Evolutionary conservation across 2,329 filamentous ascomycete genomes (phyloP).

Genomic region (Coniella vitis): DNA sequence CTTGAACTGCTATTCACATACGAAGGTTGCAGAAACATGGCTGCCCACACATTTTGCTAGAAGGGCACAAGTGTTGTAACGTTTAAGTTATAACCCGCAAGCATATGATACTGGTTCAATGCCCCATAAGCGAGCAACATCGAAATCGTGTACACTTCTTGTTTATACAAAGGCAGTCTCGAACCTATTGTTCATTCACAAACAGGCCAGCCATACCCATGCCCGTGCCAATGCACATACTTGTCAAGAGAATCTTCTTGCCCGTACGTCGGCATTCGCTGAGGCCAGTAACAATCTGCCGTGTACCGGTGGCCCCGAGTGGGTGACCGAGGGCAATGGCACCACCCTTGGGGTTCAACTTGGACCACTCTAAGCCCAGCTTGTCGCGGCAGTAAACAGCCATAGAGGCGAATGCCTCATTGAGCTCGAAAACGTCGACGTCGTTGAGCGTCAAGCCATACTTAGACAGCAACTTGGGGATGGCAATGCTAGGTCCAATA

Average conservation of each 20-base stretch:
- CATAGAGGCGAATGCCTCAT: slow-evolving; percentile 98
- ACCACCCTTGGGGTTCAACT: slow-evolving; percentile 76
- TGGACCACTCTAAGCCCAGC: slow-evolving; percentile 62
- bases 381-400: slow-evolving; percentile 83
- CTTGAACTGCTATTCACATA: too few relatives aligned
- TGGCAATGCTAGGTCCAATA: slow-evolving; percentile 70
- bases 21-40: too few relatives aligned
- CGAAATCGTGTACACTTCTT: too few relatives aligned
- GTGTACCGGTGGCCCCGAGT: slow-evolving; percentile 67
- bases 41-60: too few relatives aligned
- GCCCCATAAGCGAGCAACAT: too few relatives aligned
- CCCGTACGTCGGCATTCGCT: slow-evolving; percentile 77
- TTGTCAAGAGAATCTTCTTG: slow-evolving; percentile 87
- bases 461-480: slow-evolving; percentile 77
- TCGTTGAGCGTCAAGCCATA: slow-evolving; percentile 73
- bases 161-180: too few relatives aligned
- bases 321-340: slow-evolving; percentile 81
- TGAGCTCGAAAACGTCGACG: slow-evolving; percentile 85
- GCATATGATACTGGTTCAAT: too few relatives aligned
- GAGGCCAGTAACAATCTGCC: slow-evolving; percentile 84
- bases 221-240: slow-evolving; percentile 75
- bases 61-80: too few relatives aligned
- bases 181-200: slow-evolving; percentile 23
- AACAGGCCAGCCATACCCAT: slow-evolving; percentile 31
- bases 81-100: too few relatives aligned